These are phyloP conservation scores for Leccinellum rugosiceps DNA, from an alignment of 768 basidiomycete genomes.

Conservation along the genomic window DNA sequence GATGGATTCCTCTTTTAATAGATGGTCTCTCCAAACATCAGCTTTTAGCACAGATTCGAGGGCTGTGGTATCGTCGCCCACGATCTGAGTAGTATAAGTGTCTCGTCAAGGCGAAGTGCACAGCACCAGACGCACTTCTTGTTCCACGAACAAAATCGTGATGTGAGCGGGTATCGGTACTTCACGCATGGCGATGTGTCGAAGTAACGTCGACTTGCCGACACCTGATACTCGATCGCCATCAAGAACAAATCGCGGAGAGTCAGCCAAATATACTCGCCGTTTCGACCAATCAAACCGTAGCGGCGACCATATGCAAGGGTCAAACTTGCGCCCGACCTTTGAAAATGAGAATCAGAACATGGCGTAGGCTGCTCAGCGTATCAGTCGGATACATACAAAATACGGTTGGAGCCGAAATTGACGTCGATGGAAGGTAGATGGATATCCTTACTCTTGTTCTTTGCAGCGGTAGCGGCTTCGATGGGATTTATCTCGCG, in stretches of 20 bases:
- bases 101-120: background rate
- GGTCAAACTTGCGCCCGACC: constrained; percentile 82
- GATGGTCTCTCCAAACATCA: constrained; percentile 97
- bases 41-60: constrained; percentile 96
- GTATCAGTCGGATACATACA: constrained; percentile 43
- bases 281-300: constrained; percentile 88
- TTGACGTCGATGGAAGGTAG: constrained; percentile 93
- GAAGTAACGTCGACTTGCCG: constrained; percentile 94
- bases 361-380: background rate
- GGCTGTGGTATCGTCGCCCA: constrained; percentile 91
- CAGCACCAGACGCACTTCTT: constrained; percentile 60
- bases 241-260: background rate
- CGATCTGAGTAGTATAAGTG: constrained; percentile 47
- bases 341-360: constrained; percentile 27
- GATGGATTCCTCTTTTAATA: constrained; percentile 77
- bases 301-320: constrained; percentile 88
- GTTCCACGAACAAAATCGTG: constrained; percentile 96
- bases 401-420: constrained; percentile 91
- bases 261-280: constrained; percentile 28
- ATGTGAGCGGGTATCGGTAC: constrained; percentile 93
- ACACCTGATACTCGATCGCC: constrained; percentile 54
- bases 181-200: constrained; percentile 93
- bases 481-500: constrained; percentile 84
- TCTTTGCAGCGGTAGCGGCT: constrained; percentile 70
- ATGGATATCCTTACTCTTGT: constrained; percentile 98